Evolutionary conservation across 305 asterid genomes (phyloP).

Genomic region (Solanum aculeatissimum): DNA sequence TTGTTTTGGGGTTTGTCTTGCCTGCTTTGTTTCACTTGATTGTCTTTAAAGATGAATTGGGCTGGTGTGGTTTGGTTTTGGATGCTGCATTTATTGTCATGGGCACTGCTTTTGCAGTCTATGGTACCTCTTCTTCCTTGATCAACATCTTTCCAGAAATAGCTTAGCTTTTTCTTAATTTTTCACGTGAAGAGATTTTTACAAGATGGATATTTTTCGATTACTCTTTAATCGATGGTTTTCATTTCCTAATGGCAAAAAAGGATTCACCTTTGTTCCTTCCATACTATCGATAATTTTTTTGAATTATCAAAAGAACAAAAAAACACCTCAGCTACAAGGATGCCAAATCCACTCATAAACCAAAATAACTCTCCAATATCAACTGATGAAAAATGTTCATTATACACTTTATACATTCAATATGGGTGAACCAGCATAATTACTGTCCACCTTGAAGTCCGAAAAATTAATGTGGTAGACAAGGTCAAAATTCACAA

Average conservation of each 20-base stretch:
- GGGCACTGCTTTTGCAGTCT: not conserved
- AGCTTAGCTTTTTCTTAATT: not conserved
- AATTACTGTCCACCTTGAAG: not conserved
- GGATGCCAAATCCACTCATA: not conserved
- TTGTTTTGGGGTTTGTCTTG: conserved; percentile 8
- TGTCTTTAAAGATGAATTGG: not conserved
- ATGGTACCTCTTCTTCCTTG: conserved; percentile 8
- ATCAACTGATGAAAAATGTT: not conserved
- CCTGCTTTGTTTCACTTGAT: conserved; percentile 16
- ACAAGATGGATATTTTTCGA: not conserved
- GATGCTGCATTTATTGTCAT: conserved; percentile 1
- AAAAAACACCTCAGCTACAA: not conserved
- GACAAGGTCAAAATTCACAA: not conserved
- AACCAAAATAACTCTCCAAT: not conserved
- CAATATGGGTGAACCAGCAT: not conserved
- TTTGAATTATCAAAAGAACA: not conserved
- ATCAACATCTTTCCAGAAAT: not conserved
- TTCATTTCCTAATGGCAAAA: not conserved
- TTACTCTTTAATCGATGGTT: not conserved
- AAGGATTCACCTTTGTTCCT: not conserved
- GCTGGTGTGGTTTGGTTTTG: not conserved
- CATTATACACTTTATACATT: not conserved
- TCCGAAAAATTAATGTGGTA: not conserved
- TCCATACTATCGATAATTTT: not conserved
- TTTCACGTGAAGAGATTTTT: not conserved